These are phyloP conservation scores for Trichomonas tenax DNA, from an alignment of 208 protist species.

Conservation along the genomic window DNA sequence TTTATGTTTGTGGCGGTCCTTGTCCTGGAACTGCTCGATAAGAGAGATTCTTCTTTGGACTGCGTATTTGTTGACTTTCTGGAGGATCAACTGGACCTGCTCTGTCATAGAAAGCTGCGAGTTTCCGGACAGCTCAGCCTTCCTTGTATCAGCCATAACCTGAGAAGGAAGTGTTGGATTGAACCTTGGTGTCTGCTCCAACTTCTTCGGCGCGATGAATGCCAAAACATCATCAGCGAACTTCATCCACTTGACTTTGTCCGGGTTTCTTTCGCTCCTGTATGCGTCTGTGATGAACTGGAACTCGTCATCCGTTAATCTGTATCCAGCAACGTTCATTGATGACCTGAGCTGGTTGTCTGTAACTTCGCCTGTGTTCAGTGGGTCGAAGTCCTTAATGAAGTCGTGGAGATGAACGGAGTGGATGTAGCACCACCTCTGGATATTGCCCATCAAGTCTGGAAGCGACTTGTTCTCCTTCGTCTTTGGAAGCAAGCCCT, in stretches of 20 bases:
- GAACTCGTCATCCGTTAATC: not conserved
- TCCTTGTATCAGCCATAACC: not conserved
- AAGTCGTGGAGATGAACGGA: not conserved
- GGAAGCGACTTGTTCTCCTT: not conserved
- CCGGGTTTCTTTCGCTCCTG: not conserved
- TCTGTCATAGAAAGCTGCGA: not conserved
- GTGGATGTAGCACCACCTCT: not conserved
- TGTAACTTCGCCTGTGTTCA: not conserved
- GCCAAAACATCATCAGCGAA: not conserved
- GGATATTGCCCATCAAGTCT: not conserved
- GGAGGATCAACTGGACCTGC: not conserved
- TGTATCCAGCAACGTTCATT: not conserved
- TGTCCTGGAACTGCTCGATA: not conserved
- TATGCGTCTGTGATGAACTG: not conserved
- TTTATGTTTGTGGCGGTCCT: slow-evolving; percentile 3
- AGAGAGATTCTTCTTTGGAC: not conserved
- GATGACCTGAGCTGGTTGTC: not conserved
- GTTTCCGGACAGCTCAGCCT: not conserved
- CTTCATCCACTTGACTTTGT: not conserved
- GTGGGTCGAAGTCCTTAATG: not conserved
- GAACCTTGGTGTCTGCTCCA: not conserved
- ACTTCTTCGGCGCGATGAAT: not conserved
- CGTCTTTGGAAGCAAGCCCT: not conserved
- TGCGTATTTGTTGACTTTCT: not conserved
- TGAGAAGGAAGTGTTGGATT: not conserved